Percentiles rank a stretch among this genome's conserved stretches.
Evolutionary conservation across 75 land plant genomes (phyloP).

Genomic region (Larix kaempferi): DNA sequence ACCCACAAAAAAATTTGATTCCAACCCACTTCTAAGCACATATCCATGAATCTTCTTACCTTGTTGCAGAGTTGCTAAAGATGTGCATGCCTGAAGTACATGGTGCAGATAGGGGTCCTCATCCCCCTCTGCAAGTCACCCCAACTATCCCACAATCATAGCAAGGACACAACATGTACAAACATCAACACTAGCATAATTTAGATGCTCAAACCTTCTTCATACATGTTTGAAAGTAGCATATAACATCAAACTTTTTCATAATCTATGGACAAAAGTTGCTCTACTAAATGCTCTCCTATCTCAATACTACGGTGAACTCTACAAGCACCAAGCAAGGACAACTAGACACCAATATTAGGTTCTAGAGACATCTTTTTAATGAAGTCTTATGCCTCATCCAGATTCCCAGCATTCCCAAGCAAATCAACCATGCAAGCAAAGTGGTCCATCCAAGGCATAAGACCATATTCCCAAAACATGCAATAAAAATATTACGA

Average conservation of each 20-base stretch:
- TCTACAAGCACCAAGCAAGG: conserved; percentile 28
- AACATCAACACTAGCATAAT: no score
- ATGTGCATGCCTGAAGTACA: conserved; percentile 19
- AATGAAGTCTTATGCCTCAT: conserved; percentile 16
- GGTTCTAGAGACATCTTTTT: conserved; percentile 15
- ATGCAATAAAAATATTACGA: conserved; percentile 10
- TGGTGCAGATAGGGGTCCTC: no score
- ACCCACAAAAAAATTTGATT: conserved; percentile 8
- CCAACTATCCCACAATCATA: no score
- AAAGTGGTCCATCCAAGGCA: conserved; percentile 17
- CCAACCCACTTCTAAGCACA: conserved; percentile 1
- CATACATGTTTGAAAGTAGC: conserved; percentile 22
- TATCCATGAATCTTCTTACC: conserved; percentile 12
- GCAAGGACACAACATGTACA: no score
- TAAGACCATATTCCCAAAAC: background rate
- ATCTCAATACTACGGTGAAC: conserved; percentile 13
- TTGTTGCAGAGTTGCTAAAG: conserved; percentile 8
- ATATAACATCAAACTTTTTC: conserved; percentile 4
- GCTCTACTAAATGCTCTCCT: conserved; percentile 9
- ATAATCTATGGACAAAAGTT: conserved; percentile 14
- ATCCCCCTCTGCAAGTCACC: no score
- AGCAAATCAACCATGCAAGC: conserved; percentile 27
- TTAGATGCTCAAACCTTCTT: no score
- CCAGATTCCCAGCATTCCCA: conserved; percentile 13
- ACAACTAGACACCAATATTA: conserved; percentile 10